These are phyloP conservation scores for Mycena belliarum DNA, from an alignment of 768 basidiomycete species.

Conservation along the genomic window DNA sequence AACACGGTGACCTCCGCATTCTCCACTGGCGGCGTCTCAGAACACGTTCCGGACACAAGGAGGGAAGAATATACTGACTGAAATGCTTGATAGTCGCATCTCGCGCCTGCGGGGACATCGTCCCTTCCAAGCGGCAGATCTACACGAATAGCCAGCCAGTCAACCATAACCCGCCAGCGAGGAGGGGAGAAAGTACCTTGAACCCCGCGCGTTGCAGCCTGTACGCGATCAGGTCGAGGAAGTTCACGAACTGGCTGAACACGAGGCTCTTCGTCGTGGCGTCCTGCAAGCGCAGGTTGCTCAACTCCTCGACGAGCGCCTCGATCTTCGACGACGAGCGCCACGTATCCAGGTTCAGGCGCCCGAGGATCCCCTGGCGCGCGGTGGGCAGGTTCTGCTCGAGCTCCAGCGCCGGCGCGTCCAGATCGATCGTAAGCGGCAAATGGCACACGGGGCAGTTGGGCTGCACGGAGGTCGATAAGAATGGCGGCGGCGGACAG, in stretches of 20 bases:
- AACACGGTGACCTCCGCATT: constrained; percentile 97
- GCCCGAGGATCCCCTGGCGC: constrained; percentile 91
- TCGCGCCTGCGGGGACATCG: constrained; percentile 94
- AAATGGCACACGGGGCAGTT: constrained; percentile 95
- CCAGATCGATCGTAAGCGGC: constrained; percentile 91
- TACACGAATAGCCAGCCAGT: constrained; percentile 37
- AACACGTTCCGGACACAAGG: not conserved
- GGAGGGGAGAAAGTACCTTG: constrained; percentile 45
- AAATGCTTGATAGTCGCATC: constrained; percentile 95
- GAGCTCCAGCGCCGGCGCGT: constrained; percentile 87
- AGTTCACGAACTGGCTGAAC: constrained; percentile 94
- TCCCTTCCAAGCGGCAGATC: constrained; percentile 94
- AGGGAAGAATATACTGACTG: constrained; percentile 51
- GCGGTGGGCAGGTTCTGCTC: constrained; percentile 53
- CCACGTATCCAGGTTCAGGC: constrained; percentile 87
- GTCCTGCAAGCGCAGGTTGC: constrained; percentile 79
- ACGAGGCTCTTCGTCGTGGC: constrained; percentile 95
- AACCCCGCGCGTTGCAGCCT: constrained; percentile 92
- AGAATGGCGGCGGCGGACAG: not conserved
- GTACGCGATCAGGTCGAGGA: constrained; percentile 91
- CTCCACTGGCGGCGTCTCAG: constrained; percentile 56
- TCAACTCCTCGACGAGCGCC: constrained; percentile 91
- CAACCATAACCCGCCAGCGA: not conserved
- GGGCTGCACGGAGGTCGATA: constrained; percentile 49
- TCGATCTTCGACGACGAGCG: constrained; percentile 97